Percentiles rank a stretch among this genome's conserved stretches.
Evolutionary conservation across 805 yeast genomes (phyloP).

Genomic region (Candida chilensis): DNA sequence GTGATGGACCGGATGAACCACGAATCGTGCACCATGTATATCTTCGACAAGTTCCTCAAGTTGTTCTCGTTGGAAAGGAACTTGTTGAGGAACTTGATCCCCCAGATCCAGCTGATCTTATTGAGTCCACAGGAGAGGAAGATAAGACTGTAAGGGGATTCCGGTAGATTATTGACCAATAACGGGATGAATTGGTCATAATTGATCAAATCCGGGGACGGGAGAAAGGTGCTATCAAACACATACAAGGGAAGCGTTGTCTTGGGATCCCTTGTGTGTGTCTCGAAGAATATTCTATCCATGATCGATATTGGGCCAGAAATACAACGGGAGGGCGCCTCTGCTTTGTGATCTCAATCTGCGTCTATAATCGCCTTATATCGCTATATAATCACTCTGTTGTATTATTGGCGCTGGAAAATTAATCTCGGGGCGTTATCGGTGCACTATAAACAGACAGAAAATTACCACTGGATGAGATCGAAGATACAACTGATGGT

Average conservation of each 20-base stretch:
- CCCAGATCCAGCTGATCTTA: conserved; percentile 63
- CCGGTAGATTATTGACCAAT: conserved; percentile 50
- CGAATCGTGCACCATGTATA: conserved; percentile 82
- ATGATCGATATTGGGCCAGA: no score
- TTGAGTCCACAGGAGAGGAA: conserved; percentile 80
- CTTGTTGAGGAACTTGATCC: conserved; percentile 40
- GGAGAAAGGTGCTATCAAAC: conserved; percentile 76
- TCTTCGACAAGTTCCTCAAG: conserved; percentile 38
- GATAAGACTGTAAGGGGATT: conserved; percentile 53
- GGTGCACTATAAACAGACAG: no score
- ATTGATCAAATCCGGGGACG: conserved; percentile 38
- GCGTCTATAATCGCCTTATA: no score
- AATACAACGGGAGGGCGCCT: no score
- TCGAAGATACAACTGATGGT: no score
- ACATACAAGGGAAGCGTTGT: conserved; percentile 67
- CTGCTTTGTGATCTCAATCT: no score
- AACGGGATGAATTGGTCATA: conserved; percentile 47
- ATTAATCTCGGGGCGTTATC: no score
- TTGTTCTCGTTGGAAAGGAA: conserved; percentile 49
- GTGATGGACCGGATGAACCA: conserved; percentile 80
- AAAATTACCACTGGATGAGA: no score
- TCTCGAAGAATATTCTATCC: conserved; percentile 44
- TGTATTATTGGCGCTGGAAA: no score
- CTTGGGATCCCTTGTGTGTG: conserved; percentile 58
- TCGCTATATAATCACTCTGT: no score